Evolutionary conservation across 176 grass and related monocot genomes (phyloP).

Genomic region (Canna indica): DNA sequence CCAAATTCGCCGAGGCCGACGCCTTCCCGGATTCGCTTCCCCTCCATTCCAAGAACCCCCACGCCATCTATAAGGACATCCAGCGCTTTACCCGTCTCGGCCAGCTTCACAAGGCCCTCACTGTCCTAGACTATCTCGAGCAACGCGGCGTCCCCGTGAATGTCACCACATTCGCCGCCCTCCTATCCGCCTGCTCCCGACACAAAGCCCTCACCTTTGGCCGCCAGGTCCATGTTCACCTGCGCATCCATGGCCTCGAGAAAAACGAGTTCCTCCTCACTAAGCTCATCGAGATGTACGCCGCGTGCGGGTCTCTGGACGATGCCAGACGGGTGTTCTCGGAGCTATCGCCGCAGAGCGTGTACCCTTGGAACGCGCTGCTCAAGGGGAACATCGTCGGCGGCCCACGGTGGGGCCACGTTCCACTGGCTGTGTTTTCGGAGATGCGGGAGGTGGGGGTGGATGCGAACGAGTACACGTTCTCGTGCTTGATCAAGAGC

Average conservation of each 20-base stretch:
- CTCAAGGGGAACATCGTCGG: slow-evolving; percentile 47
- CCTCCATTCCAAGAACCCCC: slow-evolving; percentile 62
- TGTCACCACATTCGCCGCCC: slow-evolving; percentile 54
- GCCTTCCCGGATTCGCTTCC: slow-evolving; percentile 27
- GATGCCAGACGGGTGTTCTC: slow-evolving; percentile 51
- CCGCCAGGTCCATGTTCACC: slow-evolving; percentile 64
- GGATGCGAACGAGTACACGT: slow-evolving; percentile 62
- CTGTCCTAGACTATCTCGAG: slow-evolving; percentile 76
- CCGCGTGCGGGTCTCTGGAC: slow-evolving; percentile 35
- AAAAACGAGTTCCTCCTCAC: slow-evolving; percentile 59
- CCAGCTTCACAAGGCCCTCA: slow-evolving; percentile 39
- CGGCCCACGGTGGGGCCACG: slow-evolving; percentile 31
- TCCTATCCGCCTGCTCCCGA: slow-evolving; percentile 47
- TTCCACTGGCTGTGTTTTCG: slow-evolving; percentile 29
- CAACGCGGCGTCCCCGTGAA: slow-evolving; percentile 57
- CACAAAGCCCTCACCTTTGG: slow-evolving; percentile 34
- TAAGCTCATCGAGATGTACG: slow-evolving; percentile 60
- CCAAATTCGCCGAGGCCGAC: slow-evolving; percentile 11
- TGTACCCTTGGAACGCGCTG: slow-evolving; percentile 74
- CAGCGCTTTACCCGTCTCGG: slow-evolving; percentile 35
- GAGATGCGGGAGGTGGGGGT: slow-evolving; percentile 57
- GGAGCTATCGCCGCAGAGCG: slow-evolving; percentile 26
- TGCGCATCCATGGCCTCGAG: slow-evolving; percentile 53
- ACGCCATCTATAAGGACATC: slow-evolving; percentile 43
- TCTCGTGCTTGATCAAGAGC: slow-evolving; percentile 72